These are phyloP conservation scores for Starmera dryadoides DNA, from an alignment of 805 yeast species.

Conservation along the genomic window DNA sequence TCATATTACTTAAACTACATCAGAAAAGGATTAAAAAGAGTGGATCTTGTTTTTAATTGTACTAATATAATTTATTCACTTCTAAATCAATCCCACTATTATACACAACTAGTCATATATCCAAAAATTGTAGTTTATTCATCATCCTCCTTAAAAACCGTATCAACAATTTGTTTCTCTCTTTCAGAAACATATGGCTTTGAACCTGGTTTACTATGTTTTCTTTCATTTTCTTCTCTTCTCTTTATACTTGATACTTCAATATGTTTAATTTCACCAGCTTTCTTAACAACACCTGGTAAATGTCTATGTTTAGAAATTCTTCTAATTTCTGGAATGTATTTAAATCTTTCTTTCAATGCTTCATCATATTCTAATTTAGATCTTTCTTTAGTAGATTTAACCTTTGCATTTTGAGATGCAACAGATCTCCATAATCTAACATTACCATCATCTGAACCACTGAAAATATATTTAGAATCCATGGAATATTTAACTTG, in stretches of 20 bases:
- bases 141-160: constrained; percentile 49
- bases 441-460: constrained; percentile 94
- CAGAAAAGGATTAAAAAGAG: too few relatives aligned
- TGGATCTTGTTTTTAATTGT: too few relatives aligned
- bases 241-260: constrained; percentile 71
- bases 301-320: constrained; percentile 89
- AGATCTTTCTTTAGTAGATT: constrained; percentile 70
- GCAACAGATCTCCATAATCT: constrained; percentile 90
- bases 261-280: constrained; percentile 73
- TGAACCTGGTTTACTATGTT: constrained; percentile 61
- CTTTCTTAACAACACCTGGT: constrained; percentile 82
- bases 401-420: constrained; percentile 74
- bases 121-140: background rate
- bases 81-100: too few relatives aligned
- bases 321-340: constrained; percentile 93
- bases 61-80: too few relatives aligned
- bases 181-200: constrained; percentile 64
- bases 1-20: too few relatives aligned
- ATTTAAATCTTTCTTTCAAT: constrained; percentile 83
- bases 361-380: constrained; percentile 89
- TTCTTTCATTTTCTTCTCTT: constrained; percentile 77
- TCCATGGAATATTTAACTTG: constrained; percentile 83
- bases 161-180: constrained; percentile 79
- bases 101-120: too few relatives aligned
- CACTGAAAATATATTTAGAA: constrained; percentile 76